These are phyloP conservation scores for Nothomitra cinnamomea DNA, from an alignment of 2,329 filamentous ascomycete genomes.

Conservation along the genomic window DNA sequence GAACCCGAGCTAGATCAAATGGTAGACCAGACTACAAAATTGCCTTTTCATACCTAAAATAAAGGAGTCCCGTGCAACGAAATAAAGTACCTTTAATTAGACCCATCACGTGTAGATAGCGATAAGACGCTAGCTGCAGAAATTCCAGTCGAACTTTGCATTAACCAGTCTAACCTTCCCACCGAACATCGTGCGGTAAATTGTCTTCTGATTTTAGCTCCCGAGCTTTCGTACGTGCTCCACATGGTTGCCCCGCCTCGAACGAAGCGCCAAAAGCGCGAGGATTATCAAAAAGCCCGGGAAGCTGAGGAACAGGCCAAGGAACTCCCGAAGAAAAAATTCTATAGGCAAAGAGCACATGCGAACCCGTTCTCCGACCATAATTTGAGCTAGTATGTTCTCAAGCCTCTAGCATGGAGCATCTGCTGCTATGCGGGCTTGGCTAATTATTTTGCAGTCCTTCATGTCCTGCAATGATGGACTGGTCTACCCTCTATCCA, in stretches of 20 bases:
- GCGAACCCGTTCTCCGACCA: slow-evolving; percentile 98
- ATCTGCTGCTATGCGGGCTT: neutral
- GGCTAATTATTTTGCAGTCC: slow-evolving; percentile 38
- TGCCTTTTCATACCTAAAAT: too few species aligned
- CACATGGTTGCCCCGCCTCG: neutral
- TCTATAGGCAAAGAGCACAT: slow-evolving; percentile 90
- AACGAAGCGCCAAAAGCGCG: slow-evolving; percentile 26
- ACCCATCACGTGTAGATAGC: too few species aligned
- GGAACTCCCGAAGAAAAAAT: slow-evolving; percentile 78
- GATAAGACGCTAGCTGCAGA: too few species aligned
- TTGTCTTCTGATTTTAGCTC: too few species aligned
- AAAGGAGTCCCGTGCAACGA: too few species aligned
- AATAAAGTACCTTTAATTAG: too few species aligned
- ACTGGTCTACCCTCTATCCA: slow-evolving; percentile 78
- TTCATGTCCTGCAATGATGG: slow-evolving; percentile 62
- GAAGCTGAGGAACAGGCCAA: slow-evolving; percentile 27
- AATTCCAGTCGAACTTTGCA: too few species aligned
- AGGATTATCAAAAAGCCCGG: slow-evolving; percentile 24
- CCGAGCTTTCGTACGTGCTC: too few species aligned
- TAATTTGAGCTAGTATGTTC: slow-evolving; percentile 62
- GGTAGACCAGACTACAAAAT: too few species aligned
- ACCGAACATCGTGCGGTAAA: too few species aligned
- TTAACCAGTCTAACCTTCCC: too few species aligned
- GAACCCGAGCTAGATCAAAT: too few species aligned
- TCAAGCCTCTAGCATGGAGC: neutral